These are phyloP conservation scores for Spathaspora sp. DNA, from an alignment of 1,139 yeast genomes.

Conservation along the genomic window DNA sequence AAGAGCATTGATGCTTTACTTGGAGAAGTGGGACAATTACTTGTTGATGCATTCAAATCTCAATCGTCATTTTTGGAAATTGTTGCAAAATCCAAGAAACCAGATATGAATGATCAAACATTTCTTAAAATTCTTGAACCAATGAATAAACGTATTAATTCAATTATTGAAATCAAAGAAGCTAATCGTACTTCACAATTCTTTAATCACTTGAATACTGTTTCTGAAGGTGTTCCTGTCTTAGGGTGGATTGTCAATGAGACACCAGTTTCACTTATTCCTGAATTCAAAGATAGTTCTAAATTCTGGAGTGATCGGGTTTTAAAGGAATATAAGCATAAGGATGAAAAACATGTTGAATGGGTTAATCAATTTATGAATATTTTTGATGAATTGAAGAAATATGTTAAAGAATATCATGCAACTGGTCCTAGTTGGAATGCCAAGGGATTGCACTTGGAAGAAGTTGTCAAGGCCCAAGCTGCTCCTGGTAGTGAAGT, in stretches of 20 bases:
- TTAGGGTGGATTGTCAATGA: slow-evolving; percentile 85
- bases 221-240: slow-evolving; percentile 87
- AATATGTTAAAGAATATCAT: slow-evolving; percentile 74
- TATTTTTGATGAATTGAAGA: slow-evolving; percentile 67
- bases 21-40: slow-evolving; percentile 54
- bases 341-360: slow-evolving; percentile 62
- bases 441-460: slow-evolving; percentile 48
- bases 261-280: slow-evolving; percentile 69
- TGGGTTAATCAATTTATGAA: slow-evolving; percentile 75
- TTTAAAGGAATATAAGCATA: slow-evolving; percentile 75
- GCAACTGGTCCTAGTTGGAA: slow-evolving; percentile 85
- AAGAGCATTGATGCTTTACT: slow-evolving; percentile 62
- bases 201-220: slow-evolving; percentile 73
- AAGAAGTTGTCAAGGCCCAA: slow-evolving; percentile 29
- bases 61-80: slow-evolving; percentile 60
- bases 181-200: slow-evolving; percentile 64
- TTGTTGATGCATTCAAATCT: slow-evolving; percentile 59
- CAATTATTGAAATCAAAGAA: slow-evolving; percentile 68
- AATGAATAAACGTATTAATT: slow-evolving; percentile 58
- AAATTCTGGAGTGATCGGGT: slow-evolving; percentile 93
- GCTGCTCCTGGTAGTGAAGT: no score
- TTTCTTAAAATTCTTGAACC: slow-evolving; percentile 66
- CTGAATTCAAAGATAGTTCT: slow-evolving; percentile 87
- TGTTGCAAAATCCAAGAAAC: slow-evolving; percentile 63
- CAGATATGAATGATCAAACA: slow-evolving; percentile 54